Base-by-base conservation (phyloP, 1,139 yeast species). In the Entelexis sorbosivorans region DNA sequence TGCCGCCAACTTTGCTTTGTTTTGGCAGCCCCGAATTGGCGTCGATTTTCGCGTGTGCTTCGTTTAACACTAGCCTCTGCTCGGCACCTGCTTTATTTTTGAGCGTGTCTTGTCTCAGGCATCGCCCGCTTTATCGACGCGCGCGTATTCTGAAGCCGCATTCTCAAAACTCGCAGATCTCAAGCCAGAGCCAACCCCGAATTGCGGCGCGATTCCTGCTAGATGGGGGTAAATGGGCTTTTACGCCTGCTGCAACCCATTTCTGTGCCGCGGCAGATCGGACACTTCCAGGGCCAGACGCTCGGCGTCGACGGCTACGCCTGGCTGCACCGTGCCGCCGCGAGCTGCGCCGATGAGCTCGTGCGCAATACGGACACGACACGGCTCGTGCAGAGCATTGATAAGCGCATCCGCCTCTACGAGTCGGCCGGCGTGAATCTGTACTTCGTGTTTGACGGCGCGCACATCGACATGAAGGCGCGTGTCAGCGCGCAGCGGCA, bases 261-360 rank as follows among this genome's bases (percentile, higher is more conserved):
- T 40, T 94, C 84, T 61, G 74, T 74, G 48, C 72, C 76, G 0
- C 73, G 77, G 2, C 68, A 81, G 1, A 67, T 89, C 35, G 74
- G 75, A 51, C 69, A 76, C 43, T 86, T 79, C 64, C 68, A 77
- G 16, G 96, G 96, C 1, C 75, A 80, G 61, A 80, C 87, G 0
- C 69, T 93, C 44, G 99, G 96, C 0, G 81, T 93, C 22, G 99
- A 93, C 64, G 91, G 95, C 0, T 93, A 88, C 63, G 91, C 96
- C 1, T 93, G 99, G 99, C 74, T 93, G 11, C 98, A 93, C 66
- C 77, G 87, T 56, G 89, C 94, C 2, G 79, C 86, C 4, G 75
- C 82, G 46, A 72, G 87, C 14, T 89, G 98, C 68, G 85, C 97
- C 0, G 78, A 78, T 65, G 96, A 91, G 50, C 71, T 93, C 47